phyloP scores from a whole-genome alignment of 2,329 filamentous ascomycete species.

The Penicillium sumatraense region DNA sequence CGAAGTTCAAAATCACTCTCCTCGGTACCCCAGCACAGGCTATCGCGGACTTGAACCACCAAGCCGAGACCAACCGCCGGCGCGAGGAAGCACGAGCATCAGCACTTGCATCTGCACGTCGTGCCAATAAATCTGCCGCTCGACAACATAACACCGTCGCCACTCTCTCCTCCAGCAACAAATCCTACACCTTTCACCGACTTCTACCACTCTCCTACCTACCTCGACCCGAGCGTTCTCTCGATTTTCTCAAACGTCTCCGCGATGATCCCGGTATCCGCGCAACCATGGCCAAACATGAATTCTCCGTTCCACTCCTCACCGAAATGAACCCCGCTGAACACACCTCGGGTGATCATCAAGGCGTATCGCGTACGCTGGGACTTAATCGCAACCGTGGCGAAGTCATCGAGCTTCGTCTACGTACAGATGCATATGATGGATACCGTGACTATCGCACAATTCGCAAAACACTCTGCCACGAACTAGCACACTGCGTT shows the following conservation, averaged over 20 bases:
- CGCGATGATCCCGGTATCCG: constrained; percentile 84
- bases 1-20: constrained; percentile 52
- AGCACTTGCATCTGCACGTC: constrained; percentile 27
- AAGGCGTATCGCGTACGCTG: constrained; percentile 66
- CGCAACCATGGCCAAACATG: constrained; percentile 79
- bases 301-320: constrained; percentile 80
- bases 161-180: constrained; percentile 46
- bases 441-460: constrained; percentile 92
- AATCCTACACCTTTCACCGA: constrained; percentile 83
- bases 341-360: constrained; percentile 75
- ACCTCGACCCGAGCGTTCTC: constrained; percentile 72
- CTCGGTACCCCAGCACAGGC: constrained; percentile 49
- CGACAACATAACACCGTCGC: constrained; percentile 29
- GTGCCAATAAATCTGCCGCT: constrained; percentile 13
- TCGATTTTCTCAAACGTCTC: constrained; percentile 74
- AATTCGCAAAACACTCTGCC: constrained; percentile 88
- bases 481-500: constrained; percentile 94
- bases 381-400: constrained; percentile 87
- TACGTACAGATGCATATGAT: constrained; percentile 92
- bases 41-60: constrained; percentile 47
- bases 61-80: constrained; percentile 32
- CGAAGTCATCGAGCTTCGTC: constrained; percentile 84
- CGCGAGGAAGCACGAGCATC: constrained; percentile 36
- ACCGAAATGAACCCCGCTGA: constrained; percentile 94
- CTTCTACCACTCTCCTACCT: constrained; percentile 78